Base-by-base conservation (phyloP, 257 asterid species). In the Datura wrightii region DNA sequence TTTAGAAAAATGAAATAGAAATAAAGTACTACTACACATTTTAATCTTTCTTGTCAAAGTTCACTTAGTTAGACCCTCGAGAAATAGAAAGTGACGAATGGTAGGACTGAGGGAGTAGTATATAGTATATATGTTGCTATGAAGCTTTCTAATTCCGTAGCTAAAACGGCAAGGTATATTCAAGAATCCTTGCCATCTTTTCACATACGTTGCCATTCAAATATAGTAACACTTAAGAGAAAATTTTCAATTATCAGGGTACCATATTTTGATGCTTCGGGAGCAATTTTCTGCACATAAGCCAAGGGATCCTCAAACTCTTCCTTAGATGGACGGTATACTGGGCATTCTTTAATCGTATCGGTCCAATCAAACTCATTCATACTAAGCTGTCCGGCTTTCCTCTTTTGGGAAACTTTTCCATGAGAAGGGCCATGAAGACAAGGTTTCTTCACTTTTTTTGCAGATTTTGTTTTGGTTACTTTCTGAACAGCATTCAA, bases 201-300 rank as follows among this genome's bases (percentile, higher is more conserved):
- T 13, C 9, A 36, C 46, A 65, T 36, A 65, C n/a, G 6, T 65
- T 24, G 79, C 79, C 79, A 41, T 15, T 41, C 18, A 18, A 71
- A n/a, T 31, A 74, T 19, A 78, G 46, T 19, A 69, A 69, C 34
- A 76, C 13, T 24, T 31, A 8, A 31, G 58, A 31, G 59, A 52
- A 24, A 48, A n/a, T 39, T 80, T n/a, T 48, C 39, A 0, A 24
- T 80, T 41, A 3, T 81, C 42, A 60, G 15, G 7, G 39, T 89
- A 90, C 93, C 93, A 48, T 42, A 90, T 87, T 86, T 87, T 74
- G 93, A 90, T 48, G 91, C 93, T 84, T 90, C 91, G 2, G 88
- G 85, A 56, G 90, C 82, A 31, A 90, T 87, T 79, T 81, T 90
- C 36, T 83, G 86, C 39, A 90, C 69, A 87, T 74, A 90, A 37